Evolutionary conservation across 768 basidiomycete genomes (phyloP), one percentile per base, ranked within the genome.

Genomic region (Albatrellus ellisii): DNA sequence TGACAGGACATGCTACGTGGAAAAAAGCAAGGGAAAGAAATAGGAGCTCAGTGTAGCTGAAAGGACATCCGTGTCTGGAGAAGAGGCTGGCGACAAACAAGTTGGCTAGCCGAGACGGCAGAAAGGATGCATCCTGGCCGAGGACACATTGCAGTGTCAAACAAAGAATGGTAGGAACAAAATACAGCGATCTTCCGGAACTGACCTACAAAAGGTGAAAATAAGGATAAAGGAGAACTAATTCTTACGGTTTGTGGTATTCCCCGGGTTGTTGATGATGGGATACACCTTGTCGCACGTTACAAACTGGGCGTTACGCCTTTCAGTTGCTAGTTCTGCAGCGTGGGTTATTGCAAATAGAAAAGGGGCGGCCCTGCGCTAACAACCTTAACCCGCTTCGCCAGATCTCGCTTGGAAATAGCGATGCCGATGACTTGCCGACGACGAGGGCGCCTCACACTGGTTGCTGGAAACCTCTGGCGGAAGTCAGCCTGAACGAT

Each of bases 1-100:
- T 50, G 47, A 50, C 49, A 50, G 47, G 49, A 45, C 49, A 50
- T 50, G 40, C 26, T 50, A 40, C 43, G 49, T 41, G 33, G 40
- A 39, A 47, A 44, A 39, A 42, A 36, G 36, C 29, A 28, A 26
- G 22, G 46, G 1, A 26, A 26, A 42, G 20, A 24, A 34, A 25
- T 27, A 25, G 32, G 26, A 21, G 24, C 26, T 45, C 37, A 47
- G 40, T 33, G 32, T 34, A 34, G 27, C 39, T 38, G 15, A 34
- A 34, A 38, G 42, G 47, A 44, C 49, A 50, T 50, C 28, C 25
- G 43, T 29, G 33, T 34, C 35, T 29, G 43, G 35, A 33, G 37
- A 25, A 17, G 37, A 26, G 42, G 38, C 20, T 12, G 26, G 24
- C 12, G 11, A 14, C 12, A 26, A 33, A 32, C 17, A 45, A 34